Percentiles rank a stretch among this genome's conserved stretches.
These are phyloP conservation scores for Dipteronia dyeriana DNA, from an alignment of 345 rosid species.

Conservation along the genomic window DNA sequence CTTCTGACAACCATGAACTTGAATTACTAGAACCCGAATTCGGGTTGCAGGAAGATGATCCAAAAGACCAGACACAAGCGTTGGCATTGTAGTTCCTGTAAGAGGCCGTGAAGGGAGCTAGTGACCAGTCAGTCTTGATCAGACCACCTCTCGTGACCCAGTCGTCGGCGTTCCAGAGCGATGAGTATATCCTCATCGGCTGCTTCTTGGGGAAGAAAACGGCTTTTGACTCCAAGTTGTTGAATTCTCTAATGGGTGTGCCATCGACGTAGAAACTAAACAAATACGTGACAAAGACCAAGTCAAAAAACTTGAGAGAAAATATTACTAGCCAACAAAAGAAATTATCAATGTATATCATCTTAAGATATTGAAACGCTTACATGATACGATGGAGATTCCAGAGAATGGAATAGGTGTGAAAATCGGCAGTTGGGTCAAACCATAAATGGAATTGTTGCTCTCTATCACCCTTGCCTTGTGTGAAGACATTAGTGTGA, in stretches of 20 bases:
- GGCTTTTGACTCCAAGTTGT: conserved; percentile 41
- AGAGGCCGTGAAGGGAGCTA: conserved; percentile 51
- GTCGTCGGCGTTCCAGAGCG: conserved; percentile 50
- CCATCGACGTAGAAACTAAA: conserved; percentile 47
- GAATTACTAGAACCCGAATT: conserved; percentile 1
- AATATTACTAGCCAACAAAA: not conserved
- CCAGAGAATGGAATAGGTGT: conserved; percentile 60
- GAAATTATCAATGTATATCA: not conserved
- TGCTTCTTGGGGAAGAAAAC: conserved; percentile 45
- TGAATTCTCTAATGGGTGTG: conserved; percentile 48
- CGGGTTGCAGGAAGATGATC: conserved; percentile 32
- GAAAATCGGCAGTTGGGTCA: conserved; percentile 54
- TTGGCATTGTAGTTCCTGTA: conserved; percentile 40
- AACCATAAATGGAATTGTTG: conserved; percentile 59
- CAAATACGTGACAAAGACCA: not conserved
- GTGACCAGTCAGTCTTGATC: conserved; percentile 45
- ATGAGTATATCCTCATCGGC: conserved; percentile 41
- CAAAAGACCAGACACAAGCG: conserved; percentile 40
- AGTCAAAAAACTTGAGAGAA: not conserved
- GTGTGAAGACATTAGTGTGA: conserved; percentile 52
- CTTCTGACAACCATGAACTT: conserved; percentile 28
- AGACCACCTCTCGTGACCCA: conserved; percentile 53
- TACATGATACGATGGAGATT: conserved; percentile 46
- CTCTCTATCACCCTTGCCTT: conserved; percentile 54
- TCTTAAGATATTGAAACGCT: not conserved